These are phyloP conservation scores for Fusarium verticillioides DNA, from an alignment of 2,329 filamentous ascomycete genomes.

Conservation along the genomic window DNA sequence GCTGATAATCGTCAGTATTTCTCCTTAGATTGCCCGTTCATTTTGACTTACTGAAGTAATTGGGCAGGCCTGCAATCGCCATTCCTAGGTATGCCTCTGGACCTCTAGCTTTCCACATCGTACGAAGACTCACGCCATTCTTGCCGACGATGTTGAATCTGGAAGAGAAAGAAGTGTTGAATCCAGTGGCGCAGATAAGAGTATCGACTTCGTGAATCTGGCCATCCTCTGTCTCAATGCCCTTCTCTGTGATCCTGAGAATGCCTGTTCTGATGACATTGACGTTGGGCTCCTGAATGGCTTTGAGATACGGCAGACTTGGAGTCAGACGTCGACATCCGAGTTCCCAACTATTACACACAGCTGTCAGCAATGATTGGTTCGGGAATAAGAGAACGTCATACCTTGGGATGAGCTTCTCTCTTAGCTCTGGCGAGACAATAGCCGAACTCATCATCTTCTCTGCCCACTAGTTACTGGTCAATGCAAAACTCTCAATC, in stretches of 20 bases:
- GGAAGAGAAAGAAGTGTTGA: background rate
- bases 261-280: background rate
- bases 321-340: background rate
- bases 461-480: background rate
- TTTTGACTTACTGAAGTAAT: background rate
- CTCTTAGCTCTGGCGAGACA: background rate
- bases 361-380: rapidly evolving
- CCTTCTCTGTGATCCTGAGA: background rate
- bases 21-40: too few species aligned
- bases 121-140: background rate
- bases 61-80: background rate
- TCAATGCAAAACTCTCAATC: too few species aligned
- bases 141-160: background rate
- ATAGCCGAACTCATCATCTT: background rate
- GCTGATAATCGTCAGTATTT: background rate
- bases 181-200: constrained; percentile 1
- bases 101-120: background rate
- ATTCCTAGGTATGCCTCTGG: constrained; percentile 2
- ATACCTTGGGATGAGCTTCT: background rate
- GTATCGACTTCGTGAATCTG: background rate
- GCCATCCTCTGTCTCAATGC: background rate
- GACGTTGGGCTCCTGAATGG: background rate
- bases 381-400: background rate
- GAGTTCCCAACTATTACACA: background rate
- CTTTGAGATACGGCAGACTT: background rate